Conservation (phyloP, 1,139 yeast species). For the Lodderomyces oxycetoniae region DNA sequence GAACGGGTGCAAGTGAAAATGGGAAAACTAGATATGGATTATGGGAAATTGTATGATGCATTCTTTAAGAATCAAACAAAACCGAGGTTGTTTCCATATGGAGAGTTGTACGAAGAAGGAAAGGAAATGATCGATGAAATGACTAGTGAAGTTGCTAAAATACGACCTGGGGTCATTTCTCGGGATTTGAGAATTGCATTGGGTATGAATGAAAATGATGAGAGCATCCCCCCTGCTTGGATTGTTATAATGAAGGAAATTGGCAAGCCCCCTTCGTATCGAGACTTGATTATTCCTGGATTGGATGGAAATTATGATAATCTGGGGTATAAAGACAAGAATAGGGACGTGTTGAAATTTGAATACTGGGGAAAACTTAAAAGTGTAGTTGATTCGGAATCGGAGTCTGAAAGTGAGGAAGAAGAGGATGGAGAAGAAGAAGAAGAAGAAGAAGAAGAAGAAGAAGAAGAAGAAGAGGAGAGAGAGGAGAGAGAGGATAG, state of each 20-base stretch:
- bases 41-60: slow-evolving; percentile 76
- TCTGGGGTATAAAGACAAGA: slow-evolving; percentile 28
- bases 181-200: slow-evolving; percentile 58
- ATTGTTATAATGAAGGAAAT: slow-evolving; percentile 58
- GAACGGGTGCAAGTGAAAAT: slow-evolving; percentile 87
- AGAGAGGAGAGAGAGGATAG: slow-evolving; percentile 12
- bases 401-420: slow-evolving; percentile 28
- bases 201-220: slow-evolving; percentile 55
- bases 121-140: slow-evolving; percentile 52
- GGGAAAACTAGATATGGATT: slow-evolving; percentile 85
- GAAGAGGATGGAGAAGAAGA: slow-evolving; percentile 20
- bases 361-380: slow-evolving; percentile 43
- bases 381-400: slow-evolving; percentile 31
- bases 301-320: slow-evolving; percentile 41
- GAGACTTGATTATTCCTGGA: slow-evolving; percentile 56
- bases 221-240: slow-evolving; percentile 73
- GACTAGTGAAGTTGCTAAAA: slow-evolving; percentile 31
- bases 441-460: slow-evolving; percentile 19
- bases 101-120: slow-evolving; percentile 80
- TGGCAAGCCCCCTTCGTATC: slow-evolving; percentile 88
- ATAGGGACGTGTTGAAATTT: slow-evolving; percentile 10
- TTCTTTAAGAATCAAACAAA: slow-evolving; percentile 77
- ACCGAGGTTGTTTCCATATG: slow-evolving; percentile 64
- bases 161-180: slow-evolving; percentile 69
- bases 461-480: slow-evolving; percentile 16